These are phyloP conservation scores for Phylloporus scabripes DNA, from an alignment of 768 basidiomycete species.

Conservation along the genomic window DNA sequence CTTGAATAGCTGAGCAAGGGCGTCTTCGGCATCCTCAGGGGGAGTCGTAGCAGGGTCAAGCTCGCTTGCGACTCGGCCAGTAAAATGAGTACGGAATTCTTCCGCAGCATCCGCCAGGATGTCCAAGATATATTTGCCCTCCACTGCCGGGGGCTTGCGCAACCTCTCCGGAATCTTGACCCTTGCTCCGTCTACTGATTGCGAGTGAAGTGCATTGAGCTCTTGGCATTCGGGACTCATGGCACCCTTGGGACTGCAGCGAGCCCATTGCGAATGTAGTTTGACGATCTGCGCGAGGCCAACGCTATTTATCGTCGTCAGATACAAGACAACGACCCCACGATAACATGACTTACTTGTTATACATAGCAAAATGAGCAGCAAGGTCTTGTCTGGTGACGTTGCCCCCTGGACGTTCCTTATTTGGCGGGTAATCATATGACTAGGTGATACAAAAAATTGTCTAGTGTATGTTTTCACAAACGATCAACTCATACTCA, in stretches of 20 bases:
- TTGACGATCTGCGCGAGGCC: conserved; percentile 52
- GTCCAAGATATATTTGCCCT: conserved; percentile 47
- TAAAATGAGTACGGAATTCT: conserved; percentile 42
- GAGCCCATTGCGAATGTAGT: conserved; percentile 58
- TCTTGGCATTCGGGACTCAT: conserved; percentile 64
- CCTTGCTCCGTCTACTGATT: conserved; percentile 60
- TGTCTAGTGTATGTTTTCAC: neutral
- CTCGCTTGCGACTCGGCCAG: conserved; percentile 22
- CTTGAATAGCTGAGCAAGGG: conserved; percentile 44
- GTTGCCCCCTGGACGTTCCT: conserved; percentile 42
- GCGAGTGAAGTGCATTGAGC: conserved; percentile 65
- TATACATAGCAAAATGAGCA: conserved; percentile 60
- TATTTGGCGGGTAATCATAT: conserved; percentile 63
- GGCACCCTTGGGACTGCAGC: conserved; percentile 49
- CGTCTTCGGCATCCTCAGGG: conserved; percentile 35
- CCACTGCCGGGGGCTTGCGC: conserved; percentile 39
- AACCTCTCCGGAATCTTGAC: conserved; percentile 35
- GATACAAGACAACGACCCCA: neutral
- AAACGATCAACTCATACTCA: conserved; percentile 16
- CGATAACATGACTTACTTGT: conserved; percentile 39
- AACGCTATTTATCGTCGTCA: conserved; percentile 33
- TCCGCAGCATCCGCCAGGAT: conserved; percentile 43
- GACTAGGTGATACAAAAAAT: conserved; percentile 34
- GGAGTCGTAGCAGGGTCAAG: conserved; percentile 21
- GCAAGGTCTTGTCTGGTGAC: conserved; percentile 56